Evolutionary conservation across 441 rosid species (phyloP), one percentile per base, ranked within the genome.

Genomic region (Syzygium syzygioides): DNA sequence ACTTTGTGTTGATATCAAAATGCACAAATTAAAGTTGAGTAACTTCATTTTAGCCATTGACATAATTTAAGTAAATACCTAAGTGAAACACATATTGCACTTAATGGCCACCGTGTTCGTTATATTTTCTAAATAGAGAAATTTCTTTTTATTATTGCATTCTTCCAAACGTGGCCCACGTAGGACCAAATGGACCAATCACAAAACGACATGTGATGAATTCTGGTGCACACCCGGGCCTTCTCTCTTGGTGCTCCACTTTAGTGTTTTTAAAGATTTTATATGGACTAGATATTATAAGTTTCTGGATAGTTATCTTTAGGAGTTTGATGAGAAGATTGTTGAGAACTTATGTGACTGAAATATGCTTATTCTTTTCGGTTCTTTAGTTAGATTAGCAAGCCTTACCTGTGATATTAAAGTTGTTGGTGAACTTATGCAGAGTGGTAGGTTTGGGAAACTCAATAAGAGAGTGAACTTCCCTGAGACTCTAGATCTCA

Each of bases 391-490:
- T 76, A 76, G 86, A 85, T 53, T 50, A 17, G 59, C 86, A 85
- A 53, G 37, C 86, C 3, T 53, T 85, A 9, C 86, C 56, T 85
- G 45, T 85, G 59, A 55, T 85, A 19, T 86, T 57, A 32, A 68
- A 79, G 90, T 14, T 87, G 20, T 90, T 87, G 88, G 89, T 87
- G 86, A 90, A 53, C 76, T 2, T 94, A 86, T 93, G 88, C 97
- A 98, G 99, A 95, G 99, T 89, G 99, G 99, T 80, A 96, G 97
- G 90, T 98, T 95, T 80, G 99, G 99, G 57, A 98, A 98, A 94
- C 96, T 98, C 90, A 98, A 98, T 95, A 98, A 98, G 94, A 92
- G 95, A 92, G 94, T 98, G 45, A 92, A 92, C 88, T 97, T 98
- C 91, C 98, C 98, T 17, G 98, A 95, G 94, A 95, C 93, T 19